These are phyloP conservation scores for Coemansia sp. DNA, from an alignment of 192 early-diverging fungal species.

Conservation along the genomic window DNA sequence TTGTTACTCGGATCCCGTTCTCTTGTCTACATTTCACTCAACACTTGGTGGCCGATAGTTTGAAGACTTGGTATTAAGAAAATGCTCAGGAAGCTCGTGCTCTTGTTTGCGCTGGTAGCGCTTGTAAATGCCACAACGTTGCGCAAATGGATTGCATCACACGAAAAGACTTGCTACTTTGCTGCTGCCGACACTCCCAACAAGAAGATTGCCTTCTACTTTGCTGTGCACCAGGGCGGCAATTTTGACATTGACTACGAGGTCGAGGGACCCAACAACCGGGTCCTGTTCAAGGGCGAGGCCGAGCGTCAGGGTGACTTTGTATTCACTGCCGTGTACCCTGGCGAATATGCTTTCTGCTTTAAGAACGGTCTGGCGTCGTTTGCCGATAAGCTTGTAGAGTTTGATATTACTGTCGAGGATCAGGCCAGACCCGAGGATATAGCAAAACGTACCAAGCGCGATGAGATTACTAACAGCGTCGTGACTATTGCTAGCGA, in stretches of 20 bases:
- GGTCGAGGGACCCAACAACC: constrained; percentile 72
- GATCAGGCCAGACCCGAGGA: constrained; percentile 74
- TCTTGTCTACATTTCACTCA: not conserved
- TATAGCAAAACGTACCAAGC: constrained; percentile 57
- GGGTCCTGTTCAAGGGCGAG: constrained; percentile 70
- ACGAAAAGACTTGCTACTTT: constrained; percentile 93
- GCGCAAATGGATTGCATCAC: constrained; percentile 87
- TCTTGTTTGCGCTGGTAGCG: constrained; percentile 47
- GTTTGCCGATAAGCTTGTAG: constrained; percentile 91
- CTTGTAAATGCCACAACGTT: constrained; percentile 57
- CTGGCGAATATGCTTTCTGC: constrained; percentile 95
- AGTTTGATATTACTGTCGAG: constrained; percentile 94
- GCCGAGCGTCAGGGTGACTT: constrained; percentile 94
- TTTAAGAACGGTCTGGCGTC: constrained; percentile 95
- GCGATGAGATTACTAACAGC: constrained; percentile 58
- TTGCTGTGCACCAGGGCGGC: constrained; percentile 96
- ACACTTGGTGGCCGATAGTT: not conserved
- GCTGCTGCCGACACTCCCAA: constrained; percentile 68
- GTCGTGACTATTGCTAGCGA: constrained; percentile 63
- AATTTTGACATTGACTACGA: constrained; percentile 96
- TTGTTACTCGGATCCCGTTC: not conserved
- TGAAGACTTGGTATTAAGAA: not conserved
- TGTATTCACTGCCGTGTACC: constrained; percentile 81
- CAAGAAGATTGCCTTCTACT: constrained; percentile 97
- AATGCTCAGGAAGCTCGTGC: constrained; percentile 49